Evolutionary conservation across 441 rosid genomes (phyloP), one percentile per base, ranked within the genome.

Genomic region (Lepidium campestre): DNA sequence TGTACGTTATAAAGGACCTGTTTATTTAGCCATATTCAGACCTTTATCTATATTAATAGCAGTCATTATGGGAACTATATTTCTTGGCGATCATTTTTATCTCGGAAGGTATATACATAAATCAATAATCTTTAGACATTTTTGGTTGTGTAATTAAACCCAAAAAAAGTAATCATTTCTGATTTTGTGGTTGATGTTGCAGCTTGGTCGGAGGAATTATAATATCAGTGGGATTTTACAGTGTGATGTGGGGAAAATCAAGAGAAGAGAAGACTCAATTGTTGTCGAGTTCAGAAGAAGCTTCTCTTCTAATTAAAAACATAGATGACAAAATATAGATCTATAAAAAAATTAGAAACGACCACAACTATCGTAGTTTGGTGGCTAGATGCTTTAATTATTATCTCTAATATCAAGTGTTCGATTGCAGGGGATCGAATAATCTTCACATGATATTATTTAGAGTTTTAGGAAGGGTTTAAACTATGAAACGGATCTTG

Each of bases 31-130:
- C 15, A 76, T 80, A 78, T 80, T 75, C 60, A 80, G 70, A 40
- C 86, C 86, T 6, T 53, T 80, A 4, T 80, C 79, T 8, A 82
- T 84, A 25, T 72, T 71, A 34, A 72, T 78, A 27, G 86, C 86
- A 14, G 62, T 64, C 0, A 14, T 50, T 5, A 39, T 73, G 67
- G 81, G 80, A 14, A 78, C 76, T 1, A 22, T 57, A n/a, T 72
- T 80, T 42, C 74, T 84, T 10, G 81, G 77, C 3, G 83, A 80
- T 37, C 58, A 64, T 50, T 72, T 84, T 19, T 67, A 72, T 42
- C 71, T 78, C 18, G 86, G 88, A 67, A 79, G 83, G 56, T 50
- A 50, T 48, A 13, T 18, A 18, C 5, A 2, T 37, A 1, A 34
- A 22, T 22, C 10, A 56, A 13, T 20, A 20, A 7, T 36, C 13